These are phyloP conservation scores for Flaveria linearis DNA, from an alignment of 129 eudicot genomes.

Conservation along the genomic window DNA sequence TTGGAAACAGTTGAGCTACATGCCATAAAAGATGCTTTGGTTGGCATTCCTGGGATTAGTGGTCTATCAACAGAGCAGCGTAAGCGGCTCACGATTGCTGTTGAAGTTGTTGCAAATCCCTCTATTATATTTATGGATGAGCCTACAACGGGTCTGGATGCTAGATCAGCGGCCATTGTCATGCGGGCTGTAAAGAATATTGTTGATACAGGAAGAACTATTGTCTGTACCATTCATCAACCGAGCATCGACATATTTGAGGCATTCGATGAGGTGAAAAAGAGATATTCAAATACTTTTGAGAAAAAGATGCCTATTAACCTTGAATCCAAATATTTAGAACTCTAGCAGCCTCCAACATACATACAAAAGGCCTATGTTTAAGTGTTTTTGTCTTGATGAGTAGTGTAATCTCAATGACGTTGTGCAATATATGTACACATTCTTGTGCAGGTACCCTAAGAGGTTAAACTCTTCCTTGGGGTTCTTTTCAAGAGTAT, in stretches of 20 bases:
- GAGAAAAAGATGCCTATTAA: too few species aligned
- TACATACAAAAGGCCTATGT: neutral
- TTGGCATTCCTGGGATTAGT: constrained; percentile 39
- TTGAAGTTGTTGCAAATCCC: constrained; percentile 46
- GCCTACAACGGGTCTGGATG: constrained; percentile 47
- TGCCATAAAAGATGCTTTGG: constrained; percentile 22
- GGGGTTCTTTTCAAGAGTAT: too few species aligned
- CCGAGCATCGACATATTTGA: constrained; percentile 47
- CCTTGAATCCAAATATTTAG: too few species aligned
- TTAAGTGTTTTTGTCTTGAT: too few species aligned
- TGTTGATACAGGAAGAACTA: too few species aligned
- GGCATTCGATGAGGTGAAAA: constrained; percentile 41
- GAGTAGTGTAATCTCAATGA: too few species aligned
- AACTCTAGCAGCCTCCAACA: too few species aligned
- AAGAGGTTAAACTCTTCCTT: too few species aligned
- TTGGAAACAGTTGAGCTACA: constrained; percentile 29
- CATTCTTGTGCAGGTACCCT: too few species aligned
- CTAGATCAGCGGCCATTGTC: constrained; percentile 44
- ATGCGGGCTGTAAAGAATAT: too few species aligned
- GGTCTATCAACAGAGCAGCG: constrained; percentile 44
- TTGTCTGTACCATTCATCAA: constrained; percentile 43
- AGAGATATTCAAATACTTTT: neutral
- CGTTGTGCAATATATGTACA: too few species aligned
- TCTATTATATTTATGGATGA: constrained; percentile 46
- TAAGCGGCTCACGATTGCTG: constrained; percentile 42